Base-by-base conservation (phyloP, 169 alveolate genomes). In the Cryptosporidium bovis region DNA sequence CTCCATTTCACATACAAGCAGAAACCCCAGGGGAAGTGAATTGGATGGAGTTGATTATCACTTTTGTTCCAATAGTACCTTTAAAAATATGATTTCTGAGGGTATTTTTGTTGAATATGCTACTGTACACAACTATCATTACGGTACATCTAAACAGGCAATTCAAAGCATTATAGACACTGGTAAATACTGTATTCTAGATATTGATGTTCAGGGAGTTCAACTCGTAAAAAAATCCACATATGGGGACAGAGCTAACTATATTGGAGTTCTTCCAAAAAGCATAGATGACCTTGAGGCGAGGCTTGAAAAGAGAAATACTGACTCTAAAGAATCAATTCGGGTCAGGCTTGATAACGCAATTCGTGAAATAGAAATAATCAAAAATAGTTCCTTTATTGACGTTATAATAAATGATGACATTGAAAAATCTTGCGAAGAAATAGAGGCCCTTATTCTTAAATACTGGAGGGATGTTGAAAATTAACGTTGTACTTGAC, bases 191-290 rank as follows among this genome's bases (percentile, higher is more conserved):
- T 91, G 93, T 18, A 48, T 92, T 50, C 65, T 94, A 6, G 95
- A 92, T 51, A 93, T 94, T 10, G 95, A 93, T 82, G 66, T 93
- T 2, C 84, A 90, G 18, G 95, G 96, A 13, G 94, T 94, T 24
- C 55, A 64, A 40, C 91, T 84, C 51, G 66, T 94, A 48, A 71
- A 84, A 55, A 65, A 84, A 10, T 65, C 83, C 2, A 48, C 91
- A 4, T 51, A 40, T 55, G 82, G 83, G 10, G 60, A 67, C 24
- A 82, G 65, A 20, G 90, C 82, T 29, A 71, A 90, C 51, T 85
- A 65, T 50, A 85, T 92, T 46, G 85, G 91, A 50, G 71, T 92
- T 31, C 84, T 66, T 83, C 95, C 95, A 13, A 84, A 83, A 36
- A 64, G 84, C 10, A 46, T 71, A 50, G 90, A 33, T 16, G 91